Base-by-base conservation (phyloP, 1,284 basidiomycete genomes). In the Naganishia albida region DNA sequence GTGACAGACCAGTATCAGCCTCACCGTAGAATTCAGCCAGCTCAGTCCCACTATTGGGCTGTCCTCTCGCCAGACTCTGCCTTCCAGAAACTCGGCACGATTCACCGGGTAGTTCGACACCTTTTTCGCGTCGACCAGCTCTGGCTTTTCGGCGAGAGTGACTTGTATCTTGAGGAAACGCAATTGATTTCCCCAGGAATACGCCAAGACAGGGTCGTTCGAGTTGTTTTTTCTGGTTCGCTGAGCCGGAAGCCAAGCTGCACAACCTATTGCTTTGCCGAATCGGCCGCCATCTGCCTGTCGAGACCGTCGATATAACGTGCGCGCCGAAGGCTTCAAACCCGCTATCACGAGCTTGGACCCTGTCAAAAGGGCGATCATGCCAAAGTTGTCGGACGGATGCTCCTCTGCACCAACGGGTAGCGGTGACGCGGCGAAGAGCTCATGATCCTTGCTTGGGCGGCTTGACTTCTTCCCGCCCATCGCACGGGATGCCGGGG, bases 291-390 rank as follows among this genome's bases (percentile, higher is more conserved):
- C 72, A 63, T 77, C 53, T 70, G 73, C 16, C 25, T 84, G 82
- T n/a, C 90, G 85, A 69, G 88, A 81, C 63, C 84, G 85, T 70
- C 93, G 87, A 74, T 90, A 90, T 93, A 94, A 98, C 0, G 95
- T 99, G 72, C 90, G 87, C 2, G 96, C 90, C 0, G 86, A 84
- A 0, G 96, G 96, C 73, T 93, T 94, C 69, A 99, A 78, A 2
- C 93, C 94, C 2, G 98, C 91, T 43, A 99, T 84, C 3, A 99
- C 91, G 16, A 99, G 81, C 74, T 99, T 99, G 26, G 87, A 84
- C 0, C 91, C 87, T 0, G 95, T 97, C 44, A 99, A 83, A 54
- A 99, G 79, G 0, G 94, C 93, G 34, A 93, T 83, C 39, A 98
- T 82, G 54, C 89, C 85, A 73, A 93, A 90, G n/a, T 81, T 73